Evolutionary conservation across 2,329 filamentous ascomycete species (phyloP), one percentile per base, ranked within the genome.

Genomic region (Penicillium decumbens): DNA sequence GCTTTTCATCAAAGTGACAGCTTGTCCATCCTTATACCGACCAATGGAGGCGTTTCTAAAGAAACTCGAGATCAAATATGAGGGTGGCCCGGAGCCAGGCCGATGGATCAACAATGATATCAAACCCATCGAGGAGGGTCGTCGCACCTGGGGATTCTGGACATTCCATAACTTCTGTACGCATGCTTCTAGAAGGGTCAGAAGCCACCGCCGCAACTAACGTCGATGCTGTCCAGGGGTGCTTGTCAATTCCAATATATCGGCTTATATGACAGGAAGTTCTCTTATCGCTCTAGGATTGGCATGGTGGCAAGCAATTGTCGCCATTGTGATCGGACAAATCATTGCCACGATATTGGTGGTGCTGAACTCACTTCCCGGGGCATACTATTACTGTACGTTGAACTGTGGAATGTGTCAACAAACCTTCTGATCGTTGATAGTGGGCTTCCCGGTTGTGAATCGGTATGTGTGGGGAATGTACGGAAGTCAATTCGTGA

Each of bases 31-130:
- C 9, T 13, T 2, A 5, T 29, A 29, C 27, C 1, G 4, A 29
- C 10, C 28, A 9, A 37, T 37, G 33, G 15, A 37, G 18, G 33
- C 33, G 4, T 12, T 37, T 2, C 8, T 20, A 20, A 37, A 37
- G 9, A 37, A 20, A 12, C 33, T 37, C 33, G 33, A 37, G 5
- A 23, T 37, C 8, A 9, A 23, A 20, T 12, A 10, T 37, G 33
- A 37, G 20, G 33, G 33, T 10, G 33, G 33, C 18, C 33, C 15
- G 1, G 33, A 20, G 15, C 33, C 45, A 25, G 41, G 65, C 48
- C 58, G 60, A 55, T 72, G 67, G 68, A 65, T 66, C 42, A 79
- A 79, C 57, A 70, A 79, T 53, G 77, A 80, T 56, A 75, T 79
- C 48, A 73, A 75, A 2, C 77, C 76, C 8, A 71, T 77, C 25